These are phyloP conservation scores for Coemansia sp. DNA, from an alignment of 192 early-diverging fungal species.

Conservation along the genomic window DNA sequence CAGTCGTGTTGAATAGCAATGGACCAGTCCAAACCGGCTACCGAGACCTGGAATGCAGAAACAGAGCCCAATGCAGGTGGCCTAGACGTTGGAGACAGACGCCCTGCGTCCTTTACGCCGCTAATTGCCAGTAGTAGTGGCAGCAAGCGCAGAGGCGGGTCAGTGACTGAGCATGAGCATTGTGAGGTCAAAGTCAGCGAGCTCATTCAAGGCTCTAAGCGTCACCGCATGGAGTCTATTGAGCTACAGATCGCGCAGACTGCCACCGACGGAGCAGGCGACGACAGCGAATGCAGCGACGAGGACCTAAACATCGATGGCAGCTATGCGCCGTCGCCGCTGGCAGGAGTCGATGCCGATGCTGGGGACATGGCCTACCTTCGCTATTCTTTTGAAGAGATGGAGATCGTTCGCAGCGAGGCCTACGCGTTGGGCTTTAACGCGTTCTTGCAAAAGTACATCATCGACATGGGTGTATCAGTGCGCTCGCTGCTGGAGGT, in stretches of 20 bases:
- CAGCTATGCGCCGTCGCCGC: constrained; percentile 48
- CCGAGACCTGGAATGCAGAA: not conserved
- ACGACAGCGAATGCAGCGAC: not conserved
- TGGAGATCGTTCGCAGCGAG: constrained; percentile 38
- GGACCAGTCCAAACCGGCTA: not conserved
- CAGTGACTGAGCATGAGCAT: constrained; percentile 4
- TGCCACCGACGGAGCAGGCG: constrained; percentile 1
- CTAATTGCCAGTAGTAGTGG: constrained; percentile 16
- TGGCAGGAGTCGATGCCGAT: constrained; percentile 2
- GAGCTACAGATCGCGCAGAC: constrained; percentile 1
- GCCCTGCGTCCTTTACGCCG: not conserved
- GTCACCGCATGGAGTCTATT: constrained; percentile 20
- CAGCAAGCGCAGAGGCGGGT: constrained; percentile 28
- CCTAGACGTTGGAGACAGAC: not conserved
- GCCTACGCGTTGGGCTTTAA: constrained; percentile 35
- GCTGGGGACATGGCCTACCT: constrained; percentile 3
- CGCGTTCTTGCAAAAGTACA: constrained; percentile 67
- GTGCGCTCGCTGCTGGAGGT: constrained; percentile 65
- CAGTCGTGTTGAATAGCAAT: constrained; percentile 1
- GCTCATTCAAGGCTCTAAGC: constrained; percentile 14
- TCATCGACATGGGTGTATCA: constrained; percentile 51
- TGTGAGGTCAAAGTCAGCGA: not conserved
- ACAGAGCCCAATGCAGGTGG: not conserved
- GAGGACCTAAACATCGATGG: constrained; percentile 46
- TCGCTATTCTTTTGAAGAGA: constrained; percentile 35